phyloP scores from a whole-genome alignment of 371 early-diverging fungal genomes.

The Capniomyces stellatus region DNA sequence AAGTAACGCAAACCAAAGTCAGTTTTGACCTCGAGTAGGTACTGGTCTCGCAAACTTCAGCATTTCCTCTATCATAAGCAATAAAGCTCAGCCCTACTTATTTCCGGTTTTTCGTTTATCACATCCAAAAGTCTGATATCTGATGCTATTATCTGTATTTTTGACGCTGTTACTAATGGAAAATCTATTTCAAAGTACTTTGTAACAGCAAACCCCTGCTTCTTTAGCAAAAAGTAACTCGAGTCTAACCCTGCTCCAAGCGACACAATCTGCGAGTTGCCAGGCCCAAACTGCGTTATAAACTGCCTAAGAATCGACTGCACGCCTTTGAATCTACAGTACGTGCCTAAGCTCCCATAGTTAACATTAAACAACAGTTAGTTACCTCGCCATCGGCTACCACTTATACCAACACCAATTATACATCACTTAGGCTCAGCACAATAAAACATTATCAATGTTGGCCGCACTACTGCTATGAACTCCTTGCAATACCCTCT shows the following conservation, averaged over 20 bases:
- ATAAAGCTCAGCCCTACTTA: conserved; percentile 9
- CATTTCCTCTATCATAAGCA: background rate
- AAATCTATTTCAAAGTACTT: conserved; percentile 87
- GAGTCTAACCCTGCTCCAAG: conserved; percentile 89
- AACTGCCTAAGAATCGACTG: conserved; percentile 45
- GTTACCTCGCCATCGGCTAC: too few species aligned
- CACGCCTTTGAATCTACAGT: conserved; percentile 46
- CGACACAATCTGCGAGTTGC: conserved; percentile 55
- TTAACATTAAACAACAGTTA: too few species aligned
- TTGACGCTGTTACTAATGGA: conserved; percentile 59
- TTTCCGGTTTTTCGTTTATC: conserved; percentile 28
- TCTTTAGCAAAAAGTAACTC: conserved; percentile 64
- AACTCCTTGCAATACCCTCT: too few species aligned
- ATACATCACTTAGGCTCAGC: too few species aligned
- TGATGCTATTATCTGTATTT: conserved; percentile 46
- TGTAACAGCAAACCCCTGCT: conserved; percentile 16
- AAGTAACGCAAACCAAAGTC: too few species aligned
- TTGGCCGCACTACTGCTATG: too few species aligned
- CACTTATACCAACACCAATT: too few species aligned
- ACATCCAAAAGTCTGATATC: conserved; percentile 30
- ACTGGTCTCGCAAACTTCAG: background rate
- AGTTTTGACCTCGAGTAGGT: too few species aligned
- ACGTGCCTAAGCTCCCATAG: too few species aligned
- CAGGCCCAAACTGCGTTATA: conserved; percentile 10
- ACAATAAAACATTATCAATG: too few species aligned